Percentiles rank a stretch among this genome's conserved stretches.
Conservation (phyloP, 2,329 filamentous ascomycete genomes). For the Botryotinia globosa region DNA sequence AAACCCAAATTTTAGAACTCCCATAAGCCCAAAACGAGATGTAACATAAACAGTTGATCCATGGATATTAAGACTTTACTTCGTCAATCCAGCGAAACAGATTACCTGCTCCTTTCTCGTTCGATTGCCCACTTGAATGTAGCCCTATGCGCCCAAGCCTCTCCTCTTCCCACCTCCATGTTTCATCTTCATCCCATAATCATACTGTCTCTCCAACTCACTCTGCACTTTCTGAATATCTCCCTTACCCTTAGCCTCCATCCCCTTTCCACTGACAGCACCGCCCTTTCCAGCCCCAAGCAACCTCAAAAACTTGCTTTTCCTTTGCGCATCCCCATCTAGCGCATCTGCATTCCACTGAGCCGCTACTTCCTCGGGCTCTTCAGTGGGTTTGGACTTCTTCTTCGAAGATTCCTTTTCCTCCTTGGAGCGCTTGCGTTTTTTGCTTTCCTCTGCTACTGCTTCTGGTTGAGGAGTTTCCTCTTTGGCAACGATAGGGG, state of each 20-base stretch:
- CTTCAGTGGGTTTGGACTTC: slow-evolving; percentile 16
- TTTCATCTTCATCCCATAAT: slow-evolving; percentile 41
- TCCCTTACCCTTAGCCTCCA: slow-evolving; percentile 19
- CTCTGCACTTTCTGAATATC: slow-evolving; percentile 35
- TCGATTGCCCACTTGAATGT: background rate
- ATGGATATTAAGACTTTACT: slow-evolving; percentile 3
- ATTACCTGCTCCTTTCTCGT: background rate
- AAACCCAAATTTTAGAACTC: background rate
- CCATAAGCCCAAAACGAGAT: background rate
- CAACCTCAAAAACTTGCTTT: slow-evolving; percentile 39
- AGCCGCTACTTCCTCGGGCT: background rate
- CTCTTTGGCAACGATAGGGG: slow-evolving; percentile 8
- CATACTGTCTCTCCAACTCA: slow-evolving; percentile 41
- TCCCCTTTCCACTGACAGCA: slow-evolving; percentile 13
- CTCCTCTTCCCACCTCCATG: slow-evolving; percentile 39
- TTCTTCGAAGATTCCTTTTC: slow-evolving; percentile 21
- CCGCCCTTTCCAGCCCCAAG: slow-evolving; percentile 36
- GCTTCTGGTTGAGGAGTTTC: background rate
- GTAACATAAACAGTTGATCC: background rate
- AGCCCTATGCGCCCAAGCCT: slow-evolving; percentile 38
- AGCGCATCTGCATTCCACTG: slow-evolving; percentile 26
- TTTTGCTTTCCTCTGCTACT: slow-evolving; percentile 16
- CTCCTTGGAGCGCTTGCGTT: slow-evolving; percentile 23
- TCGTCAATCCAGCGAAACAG: background rate
- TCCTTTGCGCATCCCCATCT: slow-evolving; percentile 36